Conservation (phyloP, 208 protist genomes). For the Wallacemonas rigidus region DNA sequence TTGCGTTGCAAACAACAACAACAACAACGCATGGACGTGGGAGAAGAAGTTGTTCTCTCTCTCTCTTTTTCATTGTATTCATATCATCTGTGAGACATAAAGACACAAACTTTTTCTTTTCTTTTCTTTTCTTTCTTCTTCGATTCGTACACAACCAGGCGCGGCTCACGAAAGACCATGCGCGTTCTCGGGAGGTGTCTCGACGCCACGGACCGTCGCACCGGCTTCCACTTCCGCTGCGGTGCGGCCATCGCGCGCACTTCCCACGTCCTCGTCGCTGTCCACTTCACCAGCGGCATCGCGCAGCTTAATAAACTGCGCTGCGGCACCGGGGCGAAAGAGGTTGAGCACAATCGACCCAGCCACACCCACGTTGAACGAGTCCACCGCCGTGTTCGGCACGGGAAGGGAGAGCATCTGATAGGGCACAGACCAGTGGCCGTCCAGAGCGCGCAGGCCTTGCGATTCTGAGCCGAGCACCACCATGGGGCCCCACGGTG, state of each 20-base stretch:
- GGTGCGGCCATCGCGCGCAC: not conserved
- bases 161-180: too few species aligned
- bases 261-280: slow-evolving; percentile 9
- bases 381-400: slow-evolving; percentile 66
- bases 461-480: slow-evolving; percentile 81
- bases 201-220: too few species aligned
- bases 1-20: too few species aligned
- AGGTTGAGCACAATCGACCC: slow-evolving; percentile 74
- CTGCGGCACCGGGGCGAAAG: slow-evolving; percentile 55
- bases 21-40: too few species aligned
- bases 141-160: too few species aligned
- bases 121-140: too few species aligned
- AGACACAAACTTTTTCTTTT: too few species aligned
- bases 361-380: slow-evolving; percentile 82
- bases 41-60: too few species aligned
- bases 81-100: too few species aligned
- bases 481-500: slow-evolving; percentile 43
- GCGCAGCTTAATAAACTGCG: slow-evolving; percentile 43
- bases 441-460: slow-evolving; percentile 51
- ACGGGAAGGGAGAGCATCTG: slow-evolving; percentile 69
- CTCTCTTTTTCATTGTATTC: too few species aligned
- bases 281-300: slow-evolving; percentile 8
- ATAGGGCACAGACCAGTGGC: slow-evolving; percentile 62
- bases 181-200: too few species aligned
- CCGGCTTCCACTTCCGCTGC: too few species aligned